Evolutionary conservation across 768 basidiomycete genomes (phyloP), one percentile per base, ranked within the genome.

Genomic region (Russula brevipes): DNA sequence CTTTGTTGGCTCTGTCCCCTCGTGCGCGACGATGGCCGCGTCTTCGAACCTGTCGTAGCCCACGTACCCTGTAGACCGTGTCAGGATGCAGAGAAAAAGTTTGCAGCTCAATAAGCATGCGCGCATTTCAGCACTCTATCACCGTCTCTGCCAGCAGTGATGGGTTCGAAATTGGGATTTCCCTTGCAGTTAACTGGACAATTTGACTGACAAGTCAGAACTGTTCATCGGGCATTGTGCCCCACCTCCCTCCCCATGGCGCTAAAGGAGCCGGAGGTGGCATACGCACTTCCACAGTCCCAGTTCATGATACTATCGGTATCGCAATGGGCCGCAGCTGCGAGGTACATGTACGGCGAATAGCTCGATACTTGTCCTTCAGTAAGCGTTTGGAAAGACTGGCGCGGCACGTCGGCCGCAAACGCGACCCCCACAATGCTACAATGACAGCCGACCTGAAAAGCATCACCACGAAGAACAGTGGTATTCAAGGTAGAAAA

Each of bases 11-110:
- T 86, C 81, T 3, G 84, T 85, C 30, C 85, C 84, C 69, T 85
- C 76, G 66, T 85, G 85, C 1, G 79, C 80, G 10, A 85, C 82
- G 16, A 86, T 77, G 30, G 84, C 76, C 5, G 81, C 74, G 60
- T 80, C 75, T 55, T 78, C 73, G 7, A 72, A 61, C 0, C 78
- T 79, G 76, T 81, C 83, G 64, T 80, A 84, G 3, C 85, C 85
- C 19, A 85, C 83, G 30, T 16, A 49, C 57, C 53, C 58, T 60
- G 36, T 54, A 16, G 53, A 47, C 44, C 2, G 19, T 24, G 1
- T 60, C 17, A 30, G 45, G 33, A 14, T 17, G 36, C 38, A 49
- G n/a, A 19, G 1, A 10, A n/a, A 3, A 30, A 16, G 11, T 9
- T 19, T n/a, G n/a, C n/a, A n/a, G n/a, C n/a, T n/a, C n/a, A n/a